Evolutionary conservation across 2,329 filamentous ascomycete species (phyloP).

Genomic region (Diplodia corticola): DNA sequence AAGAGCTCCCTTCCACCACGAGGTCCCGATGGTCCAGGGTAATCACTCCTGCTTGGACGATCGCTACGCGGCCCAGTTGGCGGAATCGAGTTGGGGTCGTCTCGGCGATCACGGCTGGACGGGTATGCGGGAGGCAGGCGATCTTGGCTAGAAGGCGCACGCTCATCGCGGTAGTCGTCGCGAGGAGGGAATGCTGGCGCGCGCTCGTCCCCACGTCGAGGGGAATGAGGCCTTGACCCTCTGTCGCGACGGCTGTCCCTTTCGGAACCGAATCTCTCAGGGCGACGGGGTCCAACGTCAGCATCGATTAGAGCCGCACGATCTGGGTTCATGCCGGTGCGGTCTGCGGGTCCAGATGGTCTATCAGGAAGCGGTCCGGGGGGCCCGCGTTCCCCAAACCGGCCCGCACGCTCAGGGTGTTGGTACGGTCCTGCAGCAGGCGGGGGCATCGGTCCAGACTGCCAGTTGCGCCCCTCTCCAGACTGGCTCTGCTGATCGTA

Average conservation of each 20-base stretch:
- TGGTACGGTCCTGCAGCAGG: slow-evolving; percentile 19
- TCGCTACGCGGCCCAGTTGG: slow-evolving; percentile 55
- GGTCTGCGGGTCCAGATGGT: slow-evolving; percentile 3
- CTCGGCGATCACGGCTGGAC: slow-evolving; percentile 42
- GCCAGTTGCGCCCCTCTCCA: slow-evolving; percentile 20
- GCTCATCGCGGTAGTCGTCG: slow-evolving; percentile 37
- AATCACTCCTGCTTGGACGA: slow-evolving; percentile 38
- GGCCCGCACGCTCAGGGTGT: slow-evolving; percentile 9
- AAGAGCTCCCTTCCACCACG: slow-evolving; percentile 43
- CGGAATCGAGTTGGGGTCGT: slow-evolving; percentile 44
- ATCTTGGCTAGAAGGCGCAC: slow-evolving; percentile 30
- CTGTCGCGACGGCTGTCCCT: slow-evolving; percentile 35
- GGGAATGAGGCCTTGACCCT: slow-evolving; percentile 34
- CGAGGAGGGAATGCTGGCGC: slow-evolving; percentile 31
- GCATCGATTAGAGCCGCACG: slow-evolving; percentile 43
- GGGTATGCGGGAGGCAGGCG: slow-evolving; percentile 28
- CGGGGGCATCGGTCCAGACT: slow-evolving; percentile 19
- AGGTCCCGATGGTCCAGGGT: slow-evolving; percentile 25
- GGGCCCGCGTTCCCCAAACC: neutral
- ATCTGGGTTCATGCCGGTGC: slow-evolving; percentile 43
- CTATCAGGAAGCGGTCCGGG: slow-evolving; percentile 5
- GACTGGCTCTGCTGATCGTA: slow-evolving; percentile 34
- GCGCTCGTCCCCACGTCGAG: slow-evolving; percentile 32
- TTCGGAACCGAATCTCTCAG: slow-evolving; percentile 32
- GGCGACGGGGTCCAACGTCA: slow-evolving; percentile 30